Conservation (phyloP, 371 early-diverging fungal species). For the Haplosporangium sp. region DNA sequence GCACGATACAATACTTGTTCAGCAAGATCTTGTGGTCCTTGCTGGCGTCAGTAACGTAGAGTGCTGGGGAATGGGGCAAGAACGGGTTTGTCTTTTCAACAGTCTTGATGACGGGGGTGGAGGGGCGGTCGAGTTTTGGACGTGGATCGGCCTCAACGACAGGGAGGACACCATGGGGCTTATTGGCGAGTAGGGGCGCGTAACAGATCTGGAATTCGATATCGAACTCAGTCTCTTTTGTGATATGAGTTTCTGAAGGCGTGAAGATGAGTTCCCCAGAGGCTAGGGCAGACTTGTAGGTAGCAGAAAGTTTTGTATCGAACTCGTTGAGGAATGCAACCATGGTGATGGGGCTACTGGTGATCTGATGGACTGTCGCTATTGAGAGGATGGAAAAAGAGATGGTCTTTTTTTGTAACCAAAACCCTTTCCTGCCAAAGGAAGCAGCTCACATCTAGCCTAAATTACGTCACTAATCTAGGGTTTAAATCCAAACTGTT, state of each 20-base stretch:
- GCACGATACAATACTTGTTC: constrained; percentile 82
- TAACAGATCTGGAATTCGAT: constrained; percentile 31
- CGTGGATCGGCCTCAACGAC: constrained; percentile 28
- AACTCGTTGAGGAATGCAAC: constrained; percentile 10
- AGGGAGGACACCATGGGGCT: constrained; percentile 55
- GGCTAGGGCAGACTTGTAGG: constrained; percentile 22
- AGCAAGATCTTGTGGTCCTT: constrained; percentile 70
- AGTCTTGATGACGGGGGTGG: constrained; percentile 26
- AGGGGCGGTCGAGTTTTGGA: constrained; percentile 20
- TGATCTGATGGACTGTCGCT: no score
- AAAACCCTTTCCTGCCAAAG: no score
- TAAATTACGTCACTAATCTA: no score
- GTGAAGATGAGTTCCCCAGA: constrained; percentile 37
- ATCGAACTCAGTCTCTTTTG: constrained; percentile 35
- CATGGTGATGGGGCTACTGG: neutral
- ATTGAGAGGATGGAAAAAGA: neutral
- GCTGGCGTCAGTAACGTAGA: constrained; percentile 64
- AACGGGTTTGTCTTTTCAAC: constrained; percentile 70
- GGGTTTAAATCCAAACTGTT: no score
- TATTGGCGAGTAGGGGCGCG: constrained; percentile 62
- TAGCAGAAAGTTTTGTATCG: constrained; percentile 9
- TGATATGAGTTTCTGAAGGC: constrained; percentile 21
- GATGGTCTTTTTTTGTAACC: neutral
- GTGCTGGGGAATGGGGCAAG: constrained; percentile 69
- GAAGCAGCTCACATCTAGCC: no score